Base-by-base conservation (phyloP, 805 yeast species). In the Wickerhamiella australiensis region DNA sequence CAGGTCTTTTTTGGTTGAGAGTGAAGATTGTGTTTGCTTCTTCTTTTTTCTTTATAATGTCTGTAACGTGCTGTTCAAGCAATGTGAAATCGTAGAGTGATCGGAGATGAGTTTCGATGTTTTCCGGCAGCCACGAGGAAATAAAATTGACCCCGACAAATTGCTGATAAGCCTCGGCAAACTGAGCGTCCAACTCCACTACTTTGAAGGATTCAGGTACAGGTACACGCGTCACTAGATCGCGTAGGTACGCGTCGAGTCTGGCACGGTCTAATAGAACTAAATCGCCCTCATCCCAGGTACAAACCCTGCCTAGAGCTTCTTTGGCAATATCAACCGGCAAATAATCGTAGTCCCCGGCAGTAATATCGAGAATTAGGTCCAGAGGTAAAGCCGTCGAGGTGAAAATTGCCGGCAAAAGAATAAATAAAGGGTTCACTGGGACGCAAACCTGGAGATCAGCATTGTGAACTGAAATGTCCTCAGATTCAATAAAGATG, bases 341-440 rank as follows among this genome's bases (percentile, higher is more conserved):
- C 6, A 61, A 8, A 20, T 47, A 46, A 25, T 31, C 50, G 9
- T 46, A 51, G 49, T 42, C 56, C 25, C 50, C 53, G 18, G 46
- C 35, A 15, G 49, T 53, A 29, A 54, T 42, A 33, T 61, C 65
- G 21, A 58, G 58, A 33, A 63, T 40, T 21, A 58, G 50, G 20
- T 61, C 65, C 26, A 55, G 43, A 4, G 63, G 59, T 36, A 62
- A 49, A 26, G 54, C 51, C 12, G 23, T 13, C 12, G 53, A 38
- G 42, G 54, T 46, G 13, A 15, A 47, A 12, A 64, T 52, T 3
- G 56, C 52, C 1, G 55, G 56, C 17, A 64, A 45, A 1, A 60
- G 46, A 8, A 63, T 46, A 48, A 56, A 62, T 11, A 61, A 29
- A 2, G 63, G 60, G 44, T 62, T 56, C 13, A 62, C 43, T 1